A percentile compares a stretch with the other conserved stretches of the same genome.
Evolutionary conservation across 1,284 basidiomycete genomes (phyloP).

Genomic region (Schizopora paradoxa): DNA sequence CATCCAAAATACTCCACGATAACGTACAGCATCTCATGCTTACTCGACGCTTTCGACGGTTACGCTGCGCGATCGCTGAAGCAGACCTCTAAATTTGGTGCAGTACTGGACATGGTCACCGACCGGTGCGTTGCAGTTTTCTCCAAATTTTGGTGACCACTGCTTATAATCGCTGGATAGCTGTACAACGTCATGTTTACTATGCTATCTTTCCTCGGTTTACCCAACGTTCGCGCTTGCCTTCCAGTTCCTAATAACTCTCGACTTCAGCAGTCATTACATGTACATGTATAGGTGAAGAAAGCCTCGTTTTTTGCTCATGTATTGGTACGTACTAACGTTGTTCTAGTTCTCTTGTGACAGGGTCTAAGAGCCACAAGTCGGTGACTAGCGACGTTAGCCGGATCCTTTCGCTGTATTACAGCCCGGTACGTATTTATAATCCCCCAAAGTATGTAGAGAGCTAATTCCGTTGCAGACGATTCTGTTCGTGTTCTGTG

Average conservation of each 20-base stretch:
- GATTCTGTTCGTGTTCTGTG: conserved; percentile 90
- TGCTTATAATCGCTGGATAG: conserved; percentile 37
- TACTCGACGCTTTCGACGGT: conserved; percentile 95
- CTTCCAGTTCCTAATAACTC: conserved; percentile 94
- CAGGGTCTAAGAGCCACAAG: conserved; percentile 92
- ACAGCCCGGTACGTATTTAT: conserved; percentile 72
- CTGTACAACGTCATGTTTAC: conserved; percentile 92
- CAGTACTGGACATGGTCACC: conserved; percentile 99
- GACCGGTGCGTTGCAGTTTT: conserved; percentile 63
- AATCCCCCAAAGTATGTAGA: conserved; percentile 5
- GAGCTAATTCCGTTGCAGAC: conserved; percentile 38
- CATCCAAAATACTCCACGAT: conserved; percentile 92
- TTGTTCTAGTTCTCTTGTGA: conserved; percentile 77
- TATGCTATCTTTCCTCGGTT: conserved; percentile 89
- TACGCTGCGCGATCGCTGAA: conserved; percentile 86
- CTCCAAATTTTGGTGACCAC: neutral
- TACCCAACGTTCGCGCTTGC: conserved; percentile 81
- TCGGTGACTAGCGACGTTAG: conserved; percentile 88
- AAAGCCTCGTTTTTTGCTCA: neutral
- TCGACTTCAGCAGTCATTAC: conserved; percentile 98
- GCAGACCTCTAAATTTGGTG: conserved; percentile 95
- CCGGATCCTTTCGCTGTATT: conserved; percentile 88
- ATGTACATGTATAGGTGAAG: conserved; percentile 99
- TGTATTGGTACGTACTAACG: conserved; percentile 3
- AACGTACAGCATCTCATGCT: conserved; percentile 87